Percentiles rank a stretch among this genome's conserved stretches.
Conservation (phyloP, 2,329 filamentous ascomycete genomes). For the Exophiala bonariae region DNA sequence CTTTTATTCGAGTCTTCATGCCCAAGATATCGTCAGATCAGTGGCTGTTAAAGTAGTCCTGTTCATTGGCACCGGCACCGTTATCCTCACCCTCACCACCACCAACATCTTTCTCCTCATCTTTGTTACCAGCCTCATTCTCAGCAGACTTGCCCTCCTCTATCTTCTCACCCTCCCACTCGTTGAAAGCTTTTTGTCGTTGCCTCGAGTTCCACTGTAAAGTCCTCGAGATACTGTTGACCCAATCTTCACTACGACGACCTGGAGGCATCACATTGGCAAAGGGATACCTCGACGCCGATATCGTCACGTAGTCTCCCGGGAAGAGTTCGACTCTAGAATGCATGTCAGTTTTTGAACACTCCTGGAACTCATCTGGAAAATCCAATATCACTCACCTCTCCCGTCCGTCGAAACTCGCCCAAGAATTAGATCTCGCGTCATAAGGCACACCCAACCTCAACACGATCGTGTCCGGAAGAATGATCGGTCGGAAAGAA, state of each 20-base stretch:
- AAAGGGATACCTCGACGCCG: slow-evolving; percentile 52
- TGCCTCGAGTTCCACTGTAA: slow-evolving; percentile 53
- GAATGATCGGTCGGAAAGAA: slow-evolving; percentile 92
- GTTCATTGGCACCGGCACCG: background rate
- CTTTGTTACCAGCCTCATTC: no score
- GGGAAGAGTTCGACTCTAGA: slow-evolving; percentile 47
- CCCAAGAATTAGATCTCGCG: slow-evolving; percentile 86
- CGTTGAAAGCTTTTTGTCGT: slow-evolving; percentile 42
- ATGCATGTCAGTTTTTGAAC: slow-evolving; percentile 10
- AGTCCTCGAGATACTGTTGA: slow-evolving; percentile 51
- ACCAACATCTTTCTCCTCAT: no score
- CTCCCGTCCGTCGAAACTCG: slow-evolving; percentile 95
- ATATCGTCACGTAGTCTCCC: slow-evolving; percentile 55
- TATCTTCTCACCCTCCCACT: slow-evolving; percentile 24
- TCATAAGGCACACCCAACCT: slow-evolving; percentile 93
- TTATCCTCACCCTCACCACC: no score
- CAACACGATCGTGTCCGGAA: slow-evolving; percentile 93
- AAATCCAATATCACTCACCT: slow-evolving; percentile 45
- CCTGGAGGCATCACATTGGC: slow-evolving; percentile 48
- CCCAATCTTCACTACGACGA: slow-evolving; percentile 49
- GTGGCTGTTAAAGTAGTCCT: background rate
- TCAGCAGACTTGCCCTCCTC: background rate
- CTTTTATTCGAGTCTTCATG: background rate
- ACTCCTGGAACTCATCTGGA: background rate
- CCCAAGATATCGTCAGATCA: no score